Base-by-base conservation (phyloP, 1,284 basidiomycete genomes). In the Termitomyces sp. region DNA sequence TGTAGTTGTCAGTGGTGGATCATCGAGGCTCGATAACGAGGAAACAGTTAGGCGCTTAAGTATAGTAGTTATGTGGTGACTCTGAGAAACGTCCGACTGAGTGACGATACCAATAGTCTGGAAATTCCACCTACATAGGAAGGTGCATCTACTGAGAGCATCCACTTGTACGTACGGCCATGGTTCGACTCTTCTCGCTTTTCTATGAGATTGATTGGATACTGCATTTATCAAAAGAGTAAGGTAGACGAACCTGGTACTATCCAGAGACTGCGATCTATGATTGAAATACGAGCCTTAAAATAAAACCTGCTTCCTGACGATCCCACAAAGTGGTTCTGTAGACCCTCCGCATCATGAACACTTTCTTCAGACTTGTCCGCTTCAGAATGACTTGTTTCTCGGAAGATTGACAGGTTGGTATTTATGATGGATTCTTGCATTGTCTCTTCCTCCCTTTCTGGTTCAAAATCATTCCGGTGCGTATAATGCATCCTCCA, bases 161-260 rank as follows among this genome's bases (percentile, higher is more conserved):
- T 83, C 88, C 87, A 90, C 56, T 79, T 79, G 64, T 88, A 83
- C 0, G 82, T 81, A 60, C 81, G 74, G 3, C 68, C 62, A 38
- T 62, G 55, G 16, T 66, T 49, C 16, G 50, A 60, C 19, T 63
- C 16, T 60, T n/a, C 52, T 24, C 79, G 79, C 44, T 72, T 70
- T 31, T 75, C 81, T 85, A 55, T 35, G 52, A 40, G 37, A 42
- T 26, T 14, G 6, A 37, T 37, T 11, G 19, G 11, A 26, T 0
- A 46, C 24, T 18, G 24, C 21, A 35, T 11, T 35, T 3, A 21
- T 35, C 24, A 26, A 46, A 26, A 37, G 16, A 44, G 33, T 45
- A 45, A n/a, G 18, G 21, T 24, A 2, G 19, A 66, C 72, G 55
- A 49, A 86, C 87, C 75, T 59, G 73, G 66, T 24, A 79, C 74